Evolutionary conservation across 257 asterid genomes (phyloP).

Genomic region (Gardenia jasminoides): DNA sequence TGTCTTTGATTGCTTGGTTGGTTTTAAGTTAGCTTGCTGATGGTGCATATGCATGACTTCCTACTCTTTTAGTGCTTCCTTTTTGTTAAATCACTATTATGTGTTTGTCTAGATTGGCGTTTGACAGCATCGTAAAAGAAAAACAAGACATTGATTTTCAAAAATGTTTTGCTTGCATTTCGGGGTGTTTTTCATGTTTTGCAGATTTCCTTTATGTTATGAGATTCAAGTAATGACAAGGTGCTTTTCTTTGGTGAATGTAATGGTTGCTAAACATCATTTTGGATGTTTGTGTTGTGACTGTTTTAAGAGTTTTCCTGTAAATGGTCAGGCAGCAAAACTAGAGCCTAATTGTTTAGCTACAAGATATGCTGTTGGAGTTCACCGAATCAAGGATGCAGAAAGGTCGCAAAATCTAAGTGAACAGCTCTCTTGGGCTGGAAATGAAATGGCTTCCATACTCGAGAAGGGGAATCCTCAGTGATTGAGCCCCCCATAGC

Average conservation of each 20-base stretch:
- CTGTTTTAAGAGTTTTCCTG: conserved; percentile 12
- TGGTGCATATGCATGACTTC: neutral
- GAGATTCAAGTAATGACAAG: neutral
- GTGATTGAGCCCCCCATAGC: conserved; percentile 75
- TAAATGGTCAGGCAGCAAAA: conserved; percentile 71
- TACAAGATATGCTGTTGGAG: conserved; percentile 86
- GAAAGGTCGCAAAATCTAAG: conserved; percentile 91
- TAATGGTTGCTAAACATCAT: neutral
- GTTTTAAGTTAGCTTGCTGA: neutral
- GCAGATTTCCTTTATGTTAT: neutral
- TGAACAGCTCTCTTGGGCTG: conserved; percentile 97
- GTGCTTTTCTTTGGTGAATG: neutral
- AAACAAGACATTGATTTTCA: neutral
- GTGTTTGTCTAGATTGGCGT: neutral
- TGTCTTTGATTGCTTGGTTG: neutral
- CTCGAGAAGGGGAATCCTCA: conserved; percentile 81
- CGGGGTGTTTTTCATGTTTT: no score
- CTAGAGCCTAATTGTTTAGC: conserved; percentile 97
- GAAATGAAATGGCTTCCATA: conserved; percentile 97
- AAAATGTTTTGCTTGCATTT: no score
- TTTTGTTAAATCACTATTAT: neutral
- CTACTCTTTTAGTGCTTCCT: neutral
- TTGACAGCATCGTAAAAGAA: neutral
- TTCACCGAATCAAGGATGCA: conserved; percentile 90
- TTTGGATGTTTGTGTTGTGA: neutral